These are phyloP conservation scores for Phyllosticta citriasiana DNA, from an alignment of 2,329 filamentous ascomycete genomes.

Conservation along the genomic window DNA sequence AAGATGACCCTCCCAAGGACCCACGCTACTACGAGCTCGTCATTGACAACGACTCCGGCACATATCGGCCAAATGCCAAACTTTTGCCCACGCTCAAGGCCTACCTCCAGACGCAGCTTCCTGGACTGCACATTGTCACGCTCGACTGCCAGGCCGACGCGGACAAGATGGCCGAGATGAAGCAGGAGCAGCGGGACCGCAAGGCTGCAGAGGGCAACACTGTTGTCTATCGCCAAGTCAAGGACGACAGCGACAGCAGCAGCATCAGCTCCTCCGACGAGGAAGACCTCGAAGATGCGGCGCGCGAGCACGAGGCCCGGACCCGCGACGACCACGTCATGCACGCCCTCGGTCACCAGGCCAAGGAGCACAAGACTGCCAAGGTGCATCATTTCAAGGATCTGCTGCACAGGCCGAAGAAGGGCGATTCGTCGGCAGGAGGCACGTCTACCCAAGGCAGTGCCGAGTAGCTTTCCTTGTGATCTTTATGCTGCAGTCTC, in stretches of 20 bases:
- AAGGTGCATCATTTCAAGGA: slow-evolving; percentile 11
- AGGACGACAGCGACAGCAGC: slow-evolving; percentile 36
- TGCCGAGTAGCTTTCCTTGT: neutral
- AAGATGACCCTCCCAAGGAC: slow-evolving; percentile 38
- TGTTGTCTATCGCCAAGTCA: slow-evolving; percentile 46
- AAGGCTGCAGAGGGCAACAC: slow-evolving; percentile 56
- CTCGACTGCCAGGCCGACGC: slow-evolving; percentile 67
- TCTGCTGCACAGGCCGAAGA: slow-evolving; percentile 1
- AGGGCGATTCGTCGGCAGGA: neutral
- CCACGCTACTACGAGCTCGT: slow-evolving; percentile 66
- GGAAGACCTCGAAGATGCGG: slow-evolving; percentile 42
- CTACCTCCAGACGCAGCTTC: slow-evolving; percentile 65
- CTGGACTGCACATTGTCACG: slow-evolving; percentile 62
- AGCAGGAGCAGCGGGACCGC: slow-evolving; percentile 60
- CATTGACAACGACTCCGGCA: slow-evolving; percentile 93
- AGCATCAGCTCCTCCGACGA: slow-evolving; percentile 49
- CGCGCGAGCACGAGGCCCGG: slow-evolving; percentile 11
- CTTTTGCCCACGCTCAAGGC: slow-evolving; percentile 60
- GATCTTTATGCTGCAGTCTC: neutral
- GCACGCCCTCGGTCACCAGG: slow-evolving; percentile 1
- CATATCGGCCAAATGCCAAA: slow-evolving; percentile 76
- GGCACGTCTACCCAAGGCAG: no score
- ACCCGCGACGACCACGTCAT: slow-evolving; percentile 4
- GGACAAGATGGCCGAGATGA: slow-evolving; percentile 61
- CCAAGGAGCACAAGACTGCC: neutral